These are phyloP conservation scores for Daldinia childiae DNA, from an alignment of 495 filamentous ascomycete genomes.

Conservation along the genomic window DNA sequence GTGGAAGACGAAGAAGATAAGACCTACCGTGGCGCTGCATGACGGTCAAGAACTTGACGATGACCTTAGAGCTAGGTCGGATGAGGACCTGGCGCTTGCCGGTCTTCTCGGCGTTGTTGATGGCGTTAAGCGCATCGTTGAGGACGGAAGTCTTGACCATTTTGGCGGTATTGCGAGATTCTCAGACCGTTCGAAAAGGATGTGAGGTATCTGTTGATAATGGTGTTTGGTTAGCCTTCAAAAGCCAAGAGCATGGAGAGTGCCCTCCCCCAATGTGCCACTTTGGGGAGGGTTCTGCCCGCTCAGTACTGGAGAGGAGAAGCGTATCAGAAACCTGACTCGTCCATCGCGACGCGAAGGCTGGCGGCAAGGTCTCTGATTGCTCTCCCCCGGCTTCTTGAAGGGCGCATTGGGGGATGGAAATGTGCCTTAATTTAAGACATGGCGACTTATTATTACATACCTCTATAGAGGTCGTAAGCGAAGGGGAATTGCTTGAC, in stretches of 20 bases:
- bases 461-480: constrained; percentile 51
- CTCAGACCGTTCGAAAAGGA: constrained; percentile 75
- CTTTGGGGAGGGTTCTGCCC: constrained; percentile 85
- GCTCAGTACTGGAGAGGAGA: constrained; percentile 79
- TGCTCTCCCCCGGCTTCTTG: constrained; percentile 61
- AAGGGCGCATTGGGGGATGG: constrained; percentile 51
- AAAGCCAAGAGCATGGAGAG: constrained; percentile 89
- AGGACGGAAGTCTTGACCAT: constrained; percentile 99
- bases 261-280: constrained; percentile 70
- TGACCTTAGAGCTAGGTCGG: constrained; percentile 97
- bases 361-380: constrained; percentile 48
- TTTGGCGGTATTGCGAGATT: constrained; percentile 74
- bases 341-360: constrained; percentile 32
- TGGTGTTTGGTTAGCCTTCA: constrained; percentile 75
- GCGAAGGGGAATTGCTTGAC: constrained; percentile 29
- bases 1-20: background rate
- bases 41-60: constrained; percentile 96
- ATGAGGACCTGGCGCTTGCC: constrained; percentile 99
- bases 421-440: constrained; percentile 47
- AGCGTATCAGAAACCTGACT: constrained; percentile 69
- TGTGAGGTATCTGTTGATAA: constrained; percentile 77
- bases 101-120: constrained; percentile 99
- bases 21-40: constrained; percentile 99
- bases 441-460: constrained; percentile 41
- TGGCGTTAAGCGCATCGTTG: constrained; percentile 98